Evolutionary conservation across 176 grass and related monocot genomes (phyloP), one percentile per base, ranked within the genome.

Genomic region (Bonia amplexicaulis): DNA sequence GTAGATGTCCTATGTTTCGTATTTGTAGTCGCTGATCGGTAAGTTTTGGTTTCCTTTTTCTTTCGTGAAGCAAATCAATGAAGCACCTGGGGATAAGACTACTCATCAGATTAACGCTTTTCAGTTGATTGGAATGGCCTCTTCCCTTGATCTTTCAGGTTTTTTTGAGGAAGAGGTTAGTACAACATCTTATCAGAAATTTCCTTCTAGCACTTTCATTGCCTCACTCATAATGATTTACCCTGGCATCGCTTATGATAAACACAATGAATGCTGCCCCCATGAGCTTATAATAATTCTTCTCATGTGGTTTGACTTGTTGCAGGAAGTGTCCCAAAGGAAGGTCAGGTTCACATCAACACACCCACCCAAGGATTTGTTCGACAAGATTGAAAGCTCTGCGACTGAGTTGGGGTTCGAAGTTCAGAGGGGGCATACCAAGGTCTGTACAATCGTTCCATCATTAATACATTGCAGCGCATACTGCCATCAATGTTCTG

Each of bases 161-260:
- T 84, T 98, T 66, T 98, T 95, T 11, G 96, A 98, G 81, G 87
- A 98, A 87, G 96, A 98, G 96, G 96, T 98, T 68, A 35, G 71
- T 22, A 53, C 12, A 60, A 47, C 57, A 72, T 58, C 44, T 29
- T 60, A 13, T 65, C 37, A 22, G 49, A 55, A 76, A 46, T 78
- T 77, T 77, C 9, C 9, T 78, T 58, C n/a, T 10, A 22, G 44
- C 1, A 3, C 9, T 9, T 13, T 19, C 19, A 20, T 65, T 19
- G 20, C 25, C 23, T 2, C 16, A 62, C 23, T 2, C 16, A 62
- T 26, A 73, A 12, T 52, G 19, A 23, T 61, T 29, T 37, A 15
- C 41, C 59, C 64, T 75, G 20, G 7, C 64, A 26, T 51, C 13
- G 6, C 3, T 42, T 22, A 3, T 63, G 42, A 42, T 65, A n/a